Conservation (phyloP, 805 yeast species). For the Cyberlindnera samutprakarnensis region DNA sequence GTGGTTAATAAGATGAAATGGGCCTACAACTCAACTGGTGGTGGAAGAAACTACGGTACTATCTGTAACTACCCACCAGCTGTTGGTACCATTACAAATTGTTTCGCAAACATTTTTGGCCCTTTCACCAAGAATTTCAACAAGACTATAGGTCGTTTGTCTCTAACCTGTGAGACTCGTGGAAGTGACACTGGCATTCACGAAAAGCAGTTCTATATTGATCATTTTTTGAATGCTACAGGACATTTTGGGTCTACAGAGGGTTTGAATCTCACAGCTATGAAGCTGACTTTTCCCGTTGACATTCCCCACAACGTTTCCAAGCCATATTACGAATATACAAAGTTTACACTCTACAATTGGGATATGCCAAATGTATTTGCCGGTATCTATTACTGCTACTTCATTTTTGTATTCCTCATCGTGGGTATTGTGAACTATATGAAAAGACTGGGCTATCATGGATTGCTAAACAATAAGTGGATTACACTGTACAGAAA, state of each 20-base stretch:
- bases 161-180: background rate
- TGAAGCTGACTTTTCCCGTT: slow-evolving; percentile 9
- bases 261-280: slow-evolving; percentile 4
- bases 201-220: slow-evolving; percentile 15
- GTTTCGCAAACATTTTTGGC: slow-evolving; percentile 9
- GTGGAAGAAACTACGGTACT: slow-evolving; percentile 2
- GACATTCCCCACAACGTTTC: slow-evolving; percentile 1
- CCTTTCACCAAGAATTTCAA: slow-evolving; percentile 9
- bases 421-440: slow-evolving; percentile 28
- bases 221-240: slow-evolving; percentile 26
- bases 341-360: slow-evolving; percentile 8
- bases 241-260: slow-evolving; percentile 9
- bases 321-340: slow-evolving; percentile 2
- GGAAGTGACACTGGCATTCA: background rate
- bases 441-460: slow-evolving; percentile 19
- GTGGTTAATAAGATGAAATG: too few relatives aligned
- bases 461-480: slow-evolving; percentile 8
- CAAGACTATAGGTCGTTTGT: slow-evolving; percentile 1
- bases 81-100: slow-evolving; percentile 5
- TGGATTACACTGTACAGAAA: slow-evolving; percentile 14
- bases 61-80: slow-evolving; percentile 14
- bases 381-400: slow-evolving; percentile 28
- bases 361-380: slow-evolving; percentile 13
- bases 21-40: too few relatives aligned
- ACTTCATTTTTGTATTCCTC: slow-evolving; percentile 33